A percentile compares a stretch with the other conserved stretches of the same genome.
phyloP scores from a whole-genome alignment of 1,284 basidiomycete species.

The Puccinia triticina region DNA sequence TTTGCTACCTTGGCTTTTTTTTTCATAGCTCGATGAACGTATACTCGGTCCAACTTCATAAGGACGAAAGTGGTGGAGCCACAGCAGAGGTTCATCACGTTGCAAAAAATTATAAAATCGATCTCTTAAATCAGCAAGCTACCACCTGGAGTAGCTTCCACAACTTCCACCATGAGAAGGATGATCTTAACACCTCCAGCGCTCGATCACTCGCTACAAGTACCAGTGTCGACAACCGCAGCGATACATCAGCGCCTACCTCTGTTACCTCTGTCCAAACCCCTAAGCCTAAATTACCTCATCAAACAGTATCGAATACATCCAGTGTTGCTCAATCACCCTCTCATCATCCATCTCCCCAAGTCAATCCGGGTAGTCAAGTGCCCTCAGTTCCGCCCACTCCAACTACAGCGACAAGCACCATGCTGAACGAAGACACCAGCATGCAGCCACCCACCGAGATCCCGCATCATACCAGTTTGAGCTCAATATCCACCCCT shows the following conservation, averaged over 20 bases:
- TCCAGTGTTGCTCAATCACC: conserved; percentile 17
- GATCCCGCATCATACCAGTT: conserved; percentile 40
- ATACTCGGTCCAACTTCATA: conserved; percentile 53
- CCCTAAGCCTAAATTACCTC: conserved; percentile 23
- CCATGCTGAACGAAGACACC: conserved; percentile 41
- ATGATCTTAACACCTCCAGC: conserved; percentile 19
- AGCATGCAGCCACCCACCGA: conserved; percentile 41
- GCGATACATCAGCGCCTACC: conserved; percentile 19
- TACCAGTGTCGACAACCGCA: conserved; percentile 23
- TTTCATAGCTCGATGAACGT: conserved; percentile 56
- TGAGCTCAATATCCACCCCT: background rate
- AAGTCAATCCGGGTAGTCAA: conserved; percentile 68
- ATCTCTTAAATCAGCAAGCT: conserved; percentile 72
- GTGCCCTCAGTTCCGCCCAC: conserved; percentile 69
- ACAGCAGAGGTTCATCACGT: conserved; percentile 81
- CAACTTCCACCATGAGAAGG: conserved; percentile 47
- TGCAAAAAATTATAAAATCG: conserved; percentile 76
- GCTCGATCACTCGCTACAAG: conserved; percentile 26
- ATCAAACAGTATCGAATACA: conserved; percentile 28
- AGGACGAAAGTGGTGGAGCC: conserved; percentile 48
- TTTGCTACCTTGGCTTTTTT: background rate
- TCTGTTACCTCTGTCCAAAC: conserved; percentile 13
- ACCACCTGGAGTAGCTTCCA: conserved; percentile 52
- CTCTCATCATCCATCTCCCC: conserved; percentile 65
- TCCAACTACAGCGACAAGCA: conserved; percentile 62